These are phyloP conservation scores for Quillaja saponaria DNA, from an alignment of 306 rosid species.

Conservation along the genomic window DNA sequence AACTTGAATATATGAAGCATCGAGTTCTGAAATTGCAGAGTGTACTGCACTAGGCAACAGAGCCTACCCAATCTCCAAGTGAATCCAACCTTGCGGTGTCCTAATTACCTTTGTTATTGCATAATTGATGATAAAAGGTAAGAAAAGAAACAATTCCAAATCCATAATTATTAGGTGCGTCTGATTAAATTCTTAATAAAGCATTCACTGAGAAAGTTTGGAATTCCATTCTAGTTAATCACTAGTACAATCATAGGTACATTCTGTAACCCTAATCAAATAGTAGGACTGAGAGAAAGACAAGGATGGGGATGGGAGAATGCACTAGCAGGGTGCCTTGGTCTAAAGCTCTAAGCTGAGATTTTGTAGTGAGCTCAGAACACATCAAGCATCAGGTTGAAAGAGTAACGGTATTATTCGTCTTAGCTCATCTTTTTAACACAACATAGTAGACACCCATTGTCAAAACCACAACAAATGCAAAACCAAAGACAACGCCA, in stretches of 20 bases:
- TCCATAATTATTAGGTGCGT: too few relatives aligned
- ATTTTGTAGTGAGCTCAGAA: not conserved
- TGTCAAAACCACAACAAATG: conserved; percentile 53
- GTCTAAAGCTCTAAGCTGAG: conserved; percentile 6
- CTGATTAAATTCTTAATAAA: too few relatives aligned
- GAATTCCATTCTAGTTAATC: conserved; percentile 16
- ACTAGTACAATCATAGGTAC: conserved; percentile 24
- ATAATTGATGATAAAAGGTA: too few relatives aligned
- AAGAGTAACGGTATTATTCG: conserved; percentile 43
- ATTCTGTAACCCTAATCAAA: conserved; percentile 27
- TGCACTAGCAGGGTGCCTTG: too few relatives aligned
- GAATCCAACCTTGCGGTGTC: too few relatives aligned
- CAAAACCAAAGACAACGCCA: conserved; percentile 62
- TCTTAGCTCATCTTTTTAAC: conserved; percentile 53
- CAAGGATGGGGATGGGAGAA: not conserved
- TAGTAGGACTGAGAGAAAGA: not conserved
- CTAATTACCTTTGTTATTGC: too few relatives aligned
- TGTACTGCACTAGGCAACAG: too few relatives aligned
- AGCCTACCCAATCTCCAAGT: too few relatives aligned
- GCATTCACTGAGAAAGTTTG: not conserved
- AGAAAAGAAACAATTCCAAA: too few relatives aligned
- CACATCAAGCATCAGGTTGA: conserved; percentile 52
- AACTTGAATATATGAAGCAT: too few relatives aligned
- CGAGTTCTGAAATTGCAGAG: too few relatives aligned
- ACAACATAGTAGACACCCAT: conserved; percentile 63